Evolutionary conservation across 495 filamentous ascomycete genomes (phyloP).

Genomic region (Chaetomium cochliodes): DNA sequence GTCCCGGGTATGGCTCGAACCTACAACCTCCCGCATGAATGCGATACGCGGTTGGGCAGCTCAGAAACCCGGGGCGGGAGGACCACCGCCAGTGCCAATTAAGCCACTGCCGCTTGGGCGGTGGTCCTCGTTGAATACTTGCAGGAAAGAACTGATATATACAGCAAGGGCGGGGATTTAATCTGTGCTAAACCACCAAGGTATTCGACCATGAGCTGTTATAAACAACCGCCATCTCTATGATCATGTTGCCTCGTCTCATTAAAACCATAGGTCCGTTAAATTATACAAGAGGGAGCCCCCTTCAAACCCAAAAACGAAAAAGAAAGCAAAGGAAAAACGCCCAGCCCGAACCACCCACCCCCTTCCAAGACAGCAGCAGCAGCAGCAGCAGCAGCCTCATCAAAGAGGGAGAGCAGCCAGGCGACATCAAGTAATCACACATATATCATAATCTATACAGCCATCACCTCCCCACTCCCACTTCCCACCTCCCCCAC

Average conservation of each 20-base stretch:
- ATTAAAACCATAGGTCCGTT: slow-evolving; percentile 8
- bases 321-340: not conserved
- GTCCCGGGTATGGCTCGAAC: too few species aligned
- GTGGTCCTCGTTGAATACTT: too few species aligned
- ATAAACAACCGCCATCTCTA: not conserved
- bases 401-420: not conserved
- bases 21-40: too few species aligned
- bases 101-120: too few species aligned
- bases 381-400: not conserved
- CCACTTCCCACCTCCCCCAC: not conserved
- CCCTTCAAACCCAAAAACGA: not conserved
- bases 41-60: too few species aligned
- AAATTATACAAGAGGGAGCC: slow-evolving; percentile 3
- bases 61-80: too few species aligned
- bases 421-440: not conserved
- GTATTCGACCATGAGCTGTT: too few species aligned
- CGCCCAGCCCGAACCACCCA: not conserved
- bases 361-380: not conserved
- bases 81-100: too few species aligned
- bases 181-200: too few species aligned
- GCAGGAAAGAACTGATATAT: too few species aligned
- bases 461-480: not conserved
- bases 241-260: slow-evolving; percentile 1
- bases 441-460: slow-evolving; percentile 12
- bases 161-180: too few species aligned